Conservation (phyloP, 73 alveolate species). For the Paramecium octaurelia region DNA sequence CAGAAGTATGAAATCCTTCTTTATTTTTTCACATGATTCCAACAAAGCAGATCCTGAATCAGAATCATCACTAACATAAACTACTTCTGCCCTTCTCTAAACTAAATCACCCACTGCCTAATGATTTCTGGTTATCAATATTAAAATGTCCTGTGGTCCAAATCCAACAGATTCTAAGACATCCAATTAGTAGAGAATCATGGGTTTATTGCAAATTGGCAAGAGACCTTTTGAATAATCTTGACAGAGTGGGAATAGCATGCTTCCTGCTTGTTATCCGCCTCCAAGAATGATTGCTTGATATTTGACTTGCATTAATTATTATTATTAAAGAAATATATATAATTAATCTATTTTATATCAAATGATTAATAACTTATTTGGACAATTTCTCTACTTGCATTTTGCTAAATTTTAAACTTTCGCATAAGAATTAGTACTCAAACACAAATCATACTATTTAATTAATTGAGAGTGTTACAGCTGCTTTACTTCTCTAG, state of each 20-base stretch:
- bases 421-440: neutral
- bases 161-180: neutral
- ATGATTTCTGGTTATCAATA: neutral
- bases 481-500: neutral
- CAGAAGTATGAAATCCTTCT: neutral
- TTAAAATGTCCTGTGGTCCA: neutral
- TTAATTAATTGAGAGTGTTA: neutral
- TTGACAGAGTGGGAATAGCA: neutral
- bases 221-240: neutral
- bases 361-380: neutral
- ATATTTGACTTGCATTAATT: neutral
- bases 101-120: neutral
- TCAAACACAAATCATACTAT: neutral
- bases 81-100: neutral
- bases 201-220: conserved; percentile 17
- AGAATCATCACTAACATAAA: conserved; percentile 6
- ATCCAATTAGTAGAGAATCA: neutral
- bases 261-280: neutral
- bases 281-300: conserved; percentile 20
- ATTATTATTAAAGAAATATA: neutral
- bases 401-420: neutral
- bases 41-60: conserved; percentile 33
- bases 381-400: neutral
- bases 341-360: neutral
- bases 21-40: neutral